A percentile compares a stretch with the other conserved stretches of the same genome.
These are phyloP conservation scores for Pueraria montana DNA, from an alignment of 306 rosid genomes.

Conservation along the genomic window DNA sequence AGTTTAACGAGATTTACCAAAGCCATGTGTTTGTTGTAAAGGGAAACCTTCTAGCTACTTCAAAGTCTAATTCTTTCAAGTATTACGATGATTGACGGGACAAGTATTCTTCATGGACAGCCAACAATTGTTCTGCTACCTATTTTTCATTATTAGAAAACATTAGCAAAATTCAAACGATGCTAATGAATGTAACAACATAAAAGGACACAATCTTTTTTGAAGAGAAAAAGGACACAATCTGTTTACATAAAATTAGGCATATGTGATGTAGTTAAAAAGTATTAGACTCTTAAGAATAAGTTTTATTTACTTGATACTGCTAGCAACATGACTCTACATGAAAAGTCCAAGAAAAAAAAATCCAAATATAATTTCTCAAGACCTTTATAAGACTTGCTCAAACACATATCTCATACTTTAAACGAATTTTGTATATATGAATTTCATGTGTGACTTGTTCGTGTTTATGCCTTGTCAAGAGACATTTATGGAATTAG, in stretches of 20 bases:
- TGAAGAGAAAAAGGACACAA: not conserved
- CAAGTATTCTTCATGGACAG: constrained; percentile 66
- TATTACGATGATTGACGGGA: constrained; percentile 28
- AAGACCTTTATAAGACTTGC: not conserved
- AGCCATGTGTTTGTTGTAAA: not conserved
- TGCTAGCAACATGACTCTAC: not conserved
- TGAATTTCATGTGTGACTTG: not conserved
- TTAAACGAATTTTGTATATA: not conserved
- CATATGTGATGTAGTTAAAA: not conserved
- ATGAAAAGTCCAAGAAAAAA: not conserved
- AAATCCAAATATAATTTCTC: not conserved
- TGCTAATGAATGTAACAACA: not conserved
- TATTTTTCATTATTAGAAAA: constrained; percentile 46
- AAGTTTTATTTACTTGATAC: not conserved
- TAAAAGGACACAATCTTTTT: not conserved
- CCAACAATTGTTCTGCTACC: constrained; percentile 80
- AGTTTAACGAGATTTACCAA: not conserved
- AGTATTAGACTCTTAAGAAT: not conserved
- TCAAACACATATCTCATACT: not conserved
- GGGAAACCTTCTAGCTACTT: constrained; percentile 1
- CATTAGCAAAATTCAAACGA: not conserved
- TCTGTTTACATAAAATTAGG: not conserved
- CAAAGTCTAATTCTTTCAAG: not conserved
- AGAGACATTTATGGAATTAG: too few species aligned
- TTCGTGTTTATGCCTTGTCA: not conserved